These are phyloP conservation scores for Aegilops umbellulata DNA, from an alignment of 176 grass and related monocot genomes.

Conservation along the genomic window DNA sequence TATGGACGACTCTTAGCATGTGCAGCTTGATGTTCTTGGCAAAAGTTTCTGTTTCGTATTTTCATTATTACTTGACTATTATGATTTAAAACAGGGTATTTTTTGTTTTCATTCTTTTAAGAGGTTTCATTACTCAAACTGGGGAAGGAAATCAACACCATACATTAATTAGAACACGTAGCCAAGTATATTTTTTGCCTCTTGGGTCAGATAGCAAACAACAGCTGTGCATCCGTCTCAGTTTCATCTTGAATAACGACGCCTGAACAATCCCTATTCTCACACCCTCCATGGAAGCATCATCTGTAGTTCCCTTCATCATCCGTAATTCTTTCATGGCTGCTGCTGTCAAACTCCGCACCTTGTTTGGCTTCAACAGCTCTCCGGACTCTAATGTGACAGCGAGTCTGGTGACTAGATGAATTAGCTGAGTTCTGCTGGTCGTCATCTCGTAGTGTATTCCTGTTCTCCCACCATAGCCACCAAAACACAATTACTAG, in stretches of 20 bases:
- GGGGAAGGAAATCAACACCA: not conserved
- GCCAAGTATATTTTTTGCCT: not conserved
- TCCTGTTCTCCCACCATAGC: not conserved
- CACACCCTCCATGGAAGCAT: not conserved
- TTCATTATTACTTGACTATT: not conserved
- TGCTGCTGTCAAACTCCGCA: not conserved
- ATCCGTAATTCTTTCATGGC: not conserved
- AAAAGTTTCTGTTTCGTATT: not conserved
- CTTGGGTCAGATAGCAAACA: not conserved
- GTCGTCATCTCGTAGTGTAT: not conserved
- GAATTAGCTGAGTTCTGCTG: not conserved
- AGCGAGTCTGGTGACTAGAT: not conserved
- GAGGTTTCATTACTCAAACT: not conserved
- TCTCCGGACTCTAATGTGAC: not conserved
- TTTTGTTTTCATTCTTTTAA: not conserved
- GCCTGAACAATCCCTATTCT: not conserved
- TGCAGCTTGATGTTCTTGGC: not conserved
- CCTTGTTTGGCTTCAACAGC: not conserved
- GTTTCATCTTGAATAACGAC: not conserved
- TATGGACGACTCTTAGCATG: not conserved
- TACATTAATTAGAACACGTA: not conserved
- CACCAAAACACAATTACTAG: conserved; percentile 13
- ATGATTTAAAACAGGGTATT: not conserved
- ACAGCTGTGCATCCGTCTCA: not conserved
- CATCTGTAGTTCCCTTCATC: not conserved